Evolutionary conservation across 2,329 filamentous ascomycete species (phyloP).

Genomic region (Aspergillus pseudoglaucus): DNA sequence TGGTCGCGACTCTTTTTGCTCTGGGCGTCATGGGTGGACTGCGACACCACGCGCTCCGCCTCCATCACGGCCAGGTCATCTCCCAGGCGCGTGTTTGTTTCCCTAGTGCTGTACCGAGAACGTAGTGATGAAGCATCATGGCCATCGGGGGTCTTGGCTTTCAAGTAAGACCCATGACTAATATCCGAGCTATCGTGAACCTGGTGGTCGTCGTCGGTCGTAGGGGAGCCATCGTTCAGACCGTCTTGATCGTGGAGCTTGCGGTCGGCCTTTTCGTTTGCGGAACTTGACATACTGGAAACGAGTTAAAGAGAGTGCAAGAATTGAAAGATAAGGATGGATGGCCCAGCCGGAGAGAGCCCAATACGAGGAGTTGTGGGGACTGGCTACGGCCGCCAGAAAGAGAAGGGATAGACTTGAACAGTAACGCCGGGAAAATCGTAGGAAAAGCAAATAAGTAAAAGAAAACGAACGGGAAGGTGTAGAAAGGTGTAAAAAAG

Average conservation of each 20-base stretch:
- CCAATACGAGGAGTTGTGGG: too few species aligned
- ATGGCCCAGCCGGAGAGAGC: neutral
- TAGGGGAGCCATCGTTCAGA: slow-evolving; percentile 19
- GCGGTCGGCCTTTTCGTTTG: slow-evolving; percentile 22
- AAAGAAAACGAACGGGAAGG: neutral
- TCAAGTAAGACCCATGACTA: slow-evolving; percentile 10
- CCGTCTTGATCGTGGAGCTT: slow-evolving; percentile 21
- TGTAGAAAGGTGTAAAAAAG: too few species aligned
- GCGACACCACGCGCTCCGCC: slow-evolving; percentile 56
- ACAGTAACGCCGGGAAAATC: neutral
- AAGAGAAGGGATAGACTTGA: neutral
- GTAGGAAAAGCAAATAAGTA: neutral
- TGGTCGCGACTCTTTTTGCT: slow-evolving; percentile 19
- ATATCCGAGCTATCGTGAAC: slow-evolving; percentile 16
- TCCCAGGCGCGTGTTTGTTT: slow-evolving; percentile 55
- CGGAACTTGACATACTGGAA: slow-evolving; percentile 32
- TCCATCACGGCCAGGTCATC: slow-evolving; percentile 62
- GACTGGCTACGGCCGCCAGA: neutral
- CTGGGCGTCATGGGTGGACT: slow-evolving; percentile 24
- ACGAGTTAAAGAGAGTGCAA: slow-evolving; percentile 1
- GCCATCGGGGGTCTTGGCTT: slow-evolving; percentile 21
- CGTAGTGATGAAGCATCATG: slow-evolving; percentile 12
- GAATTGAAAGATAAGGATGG: neutral
- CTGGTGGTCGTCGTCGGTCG: slow-evolving; percentile 25
- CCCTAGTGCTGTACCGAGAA: slow-evolving; percentile 53